Evolutionary conservation across 2,329 filamentous ascomycete genomes (phyloP).

Genomic region (Cladophialophora chaetospira): DNA sequence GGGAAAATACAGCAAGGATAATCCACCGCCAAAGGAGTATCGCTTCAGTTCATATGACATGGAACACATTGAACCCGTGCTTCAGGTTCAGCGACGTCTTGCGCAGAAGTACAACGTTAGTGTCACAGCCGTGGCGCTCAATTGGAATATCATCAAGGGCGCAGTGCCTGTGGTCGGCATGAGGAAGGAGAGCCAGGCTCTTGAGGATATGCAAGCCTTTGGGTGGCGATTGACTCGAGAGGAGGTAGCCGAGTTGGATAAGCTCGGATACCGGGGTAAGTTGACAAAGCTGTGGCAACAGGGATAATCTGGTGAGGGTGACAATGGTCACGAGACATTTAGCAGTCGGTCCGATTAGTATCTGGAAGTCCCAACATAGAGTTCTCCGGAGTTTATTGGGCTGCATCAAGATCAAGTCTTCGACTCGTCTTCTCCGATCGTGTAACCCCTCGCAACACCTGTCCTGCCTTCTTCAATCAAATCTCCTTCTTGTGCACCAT

Average conservation of each 20-base stretch:
- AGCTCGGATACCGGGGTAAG: conserved; percentile 44
- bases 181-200: conserved; percentile 45
- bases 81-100: conserved; percentile 42
- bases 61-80: conserved; percentile 44
- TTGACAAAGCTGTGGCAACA: conserved; percentile 48
- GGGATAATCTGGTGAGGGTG: too few relatives aligned
- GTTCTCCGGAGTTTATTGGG: background rate
- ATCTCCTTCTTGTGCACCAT: conserved; percentile 55
- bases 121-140: conserved; percentile 46
- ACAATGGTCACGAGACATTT: too few relatives aligned
- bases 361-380: too few relatives aligned
- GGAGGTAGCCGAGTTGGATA: conserved; percentile 47
- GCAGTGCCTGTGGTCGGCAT: conserved; percentile 47
- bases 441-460: conserved; percentile 87
- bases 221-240: conserved; percentile 47
- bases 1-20: conserved; percentile 44
- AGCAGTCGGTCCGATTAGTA: too few relatives aligned
- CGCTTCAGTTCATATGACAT: conserved; percentile 49
- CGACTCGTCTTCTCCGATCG: conserved; percentile 56
- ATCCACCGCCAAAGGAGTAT: conserved; percentile 42
- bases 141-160: conserved; percentile 50
- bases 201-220: conserved; percentile 43
- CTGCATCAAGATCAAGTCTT: conserved; percentile 16
- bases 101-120: conserved; percentile 40
- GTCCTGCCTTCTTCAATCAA: conserved; percentile 81